Evolutionary conservation across 2,329 filamentous ascomycete species (phyloP).

Genomic region (Cadophora sp.): DNA sequence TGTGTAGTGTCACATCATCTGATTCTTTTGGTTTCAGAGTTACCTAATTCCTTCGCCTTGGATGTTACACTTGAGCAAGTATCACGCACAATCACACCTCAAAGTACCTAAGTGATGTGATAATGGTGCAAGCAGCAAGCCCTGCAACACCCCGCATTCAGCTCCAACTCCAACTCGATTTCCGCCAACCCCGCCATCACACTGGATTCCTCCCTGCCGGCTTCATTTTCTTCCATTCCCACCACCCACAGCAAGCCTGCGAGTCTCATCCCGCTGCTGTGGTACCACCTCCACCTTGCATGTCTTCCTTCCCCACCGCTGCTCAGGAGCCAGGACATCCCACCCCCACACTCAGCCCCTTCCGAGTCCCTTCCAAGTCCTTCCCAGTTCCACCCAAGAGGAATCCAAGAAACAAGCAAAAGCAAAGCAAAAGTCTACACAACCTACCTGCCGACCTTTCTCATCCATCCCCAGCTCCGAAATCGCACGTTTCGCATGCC

Average conservation of each 20-base stretch:
- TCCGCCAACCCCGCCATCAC: neutral
- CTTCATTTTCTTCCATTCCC: neutral
- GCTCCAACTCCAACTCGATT: slow-evolving; percentile 2
- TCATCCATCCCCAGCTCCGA: slow-evolving; percentile 3
- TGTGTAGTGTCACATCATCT: slow-evolving; percentile 9
- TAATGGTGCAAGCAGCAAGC: neutral
- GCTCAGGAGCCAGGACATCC: neutral
- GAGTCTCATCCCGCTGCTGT: neutral
- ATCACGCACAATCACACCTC: neutral
- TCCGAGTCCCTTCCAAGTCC: too few species aligned
- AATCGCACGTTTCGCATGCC: neutral
- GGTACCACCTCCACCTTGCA: neutral
- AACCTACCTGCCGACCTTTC: neutral
- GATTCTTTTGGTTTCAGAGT: neutral
- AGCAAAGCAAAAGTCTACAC: neutral
- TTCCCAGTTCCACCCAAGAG: neutral
- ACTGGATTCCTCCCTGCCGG: neutral
- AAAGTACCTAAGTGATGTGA: neutral
- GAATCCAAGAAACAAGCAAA: neutral
- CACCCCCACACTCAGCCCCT: slow-evolving; percentile 5
- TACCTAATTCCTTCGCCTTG: slow-evolving; percentile 5
- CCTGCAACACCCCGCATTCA: neutral
- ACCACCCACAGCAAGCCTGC: neutral
- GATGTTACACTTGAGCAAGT: slow-evolving; percentile 11
- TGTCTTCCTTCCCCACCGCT: neutral